Evolutionary conservation across 1,284 basidiomycete genomes (phyloP), one percentile per base, ranked within the genome.

Genomic region (Fomes fomentarius): DNA sequence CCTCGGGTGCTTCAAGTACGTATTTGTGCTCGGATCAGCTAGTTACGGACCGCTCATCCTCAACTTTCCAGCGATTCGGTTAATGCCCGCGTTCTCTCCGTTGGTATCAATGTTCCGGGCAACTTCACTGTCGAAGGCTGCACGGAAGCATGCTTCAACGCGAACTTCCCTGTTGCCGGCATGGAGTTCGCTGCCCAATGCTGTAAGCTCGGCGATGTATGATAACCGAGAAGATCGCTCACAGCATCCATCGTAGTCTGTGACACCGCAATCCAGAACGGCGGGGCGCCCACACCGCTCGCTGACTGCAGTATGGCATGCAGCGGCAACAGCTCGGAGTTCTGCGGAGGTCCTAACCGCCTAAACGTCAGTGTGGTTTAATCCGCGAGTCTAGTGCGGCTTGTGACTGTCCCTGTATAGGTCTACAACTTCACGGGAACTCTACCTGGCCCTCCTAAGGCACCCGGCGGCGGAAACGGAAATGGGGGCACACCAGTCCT

Each of bases 391-490:
- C 22, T 4, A n/a, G 15, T 24, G n/a, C 24, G 7, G 17, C 12
- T 35, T 14, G 26, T 54, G 8, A 56, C 38, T 19, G 11, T 1
- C 3, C 14, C 38, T 25, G 12, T n/a, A 21, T 31, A 78, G 57
- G 66, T 85, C 7, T 89, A 87, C 67, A 85, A 87, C 67, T 87
- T 81, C 60, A 87, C 84, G 35, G 84, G 84, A 1, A 79, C 77
- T 3, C 75, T 83, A 30, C 78, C 83, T 11, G 67, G 76, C 8
- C 68, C 71, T 8, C 68, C 74, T 25, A 66, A 63, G 10, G 66
- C 64, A 28, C 71, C 72, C 3, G 73, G 70, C 30, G 73, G 72
- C 7, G 75, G 74, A 4, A 76, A 74, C 7, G 76, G 75, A 3
- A 72, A 68, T 1, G 64, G 63, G 1, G 55, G 54, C 2, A 33